These are phyloP conservation scores for Crucibulum laeve DNA, from an alignment of 768 basidiomycete species.

Conservation along the genomic window DNA sequence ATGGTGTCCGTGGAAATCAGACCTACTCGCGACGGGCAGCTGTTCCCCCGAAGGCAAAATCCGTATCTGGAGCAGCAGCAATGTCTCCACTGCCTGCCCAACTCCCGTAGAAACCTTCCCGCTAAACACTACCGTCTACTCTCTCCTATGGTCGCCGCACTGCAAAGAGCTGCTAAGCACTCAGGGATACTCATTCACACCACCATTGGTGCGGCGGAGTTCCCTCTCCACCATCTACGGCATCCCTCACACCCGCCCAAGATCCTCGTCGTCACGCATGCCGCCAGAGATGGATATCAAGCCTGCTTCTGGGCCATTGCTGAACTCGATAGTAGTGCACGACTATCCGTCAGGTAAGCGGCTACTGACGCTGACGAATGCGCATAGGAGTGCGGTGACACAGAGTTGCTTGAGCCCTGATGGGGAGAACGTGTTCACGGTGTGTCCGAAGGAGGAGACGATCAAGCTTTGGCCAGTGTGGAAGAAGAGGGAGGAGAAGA, in stretches of 20 bases:
- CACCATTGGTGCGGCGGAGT: constrained; percentile 44
- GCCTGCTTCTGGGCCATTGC: constrained; percentile 50
- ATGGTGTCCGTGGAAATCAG: constrained; percentile 83
- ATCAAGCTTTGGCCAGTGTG: constrained; percentile 76
- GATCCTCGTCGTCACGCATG: constrained; percentile 26
- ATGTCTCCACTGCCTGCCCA: constrained; percentile 15
- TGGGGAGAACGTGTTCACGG: constrained; percentile 60
- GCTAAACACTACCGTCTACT: constrained; percentile 68
- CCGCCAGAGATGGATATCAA: constrained; percentile 46
- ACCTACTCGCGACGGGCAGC: constrained; percentile 73
- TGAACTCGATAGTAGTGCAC: constrained; percentile 67
- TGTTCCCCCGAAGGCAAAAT: constrained; percentile 71
- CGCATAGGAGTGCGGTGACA: constrained; percentile 50
- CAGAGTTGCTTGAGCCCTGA: constrained; percentile 63
- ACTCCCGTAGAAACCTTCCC: constrained; percentile 56
- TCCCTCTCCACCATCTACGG: constrained; percentile 40
- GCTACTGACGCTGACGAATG: constrained; percentile 48
- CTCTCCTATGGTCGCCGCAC: constrained; percentile 79
- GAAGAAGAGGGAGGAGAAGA: constrained; percentile 31
- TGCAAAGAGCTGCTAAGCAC: constrained; percentile 87
- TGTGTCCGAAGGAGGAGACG: constrained; percentile 59
- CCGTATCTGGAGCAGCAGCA: constrained; percentile 59
- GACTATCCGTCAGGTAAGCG: constrained; percentile 60
- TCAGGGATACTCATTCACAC: constrained; percentile 56
- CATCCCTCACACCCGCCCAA: constrained; percentile 3